phyloP scores from a whole-genome alignment of 257 asterid genomes.

The Ligustrum vulgare region DNA sequence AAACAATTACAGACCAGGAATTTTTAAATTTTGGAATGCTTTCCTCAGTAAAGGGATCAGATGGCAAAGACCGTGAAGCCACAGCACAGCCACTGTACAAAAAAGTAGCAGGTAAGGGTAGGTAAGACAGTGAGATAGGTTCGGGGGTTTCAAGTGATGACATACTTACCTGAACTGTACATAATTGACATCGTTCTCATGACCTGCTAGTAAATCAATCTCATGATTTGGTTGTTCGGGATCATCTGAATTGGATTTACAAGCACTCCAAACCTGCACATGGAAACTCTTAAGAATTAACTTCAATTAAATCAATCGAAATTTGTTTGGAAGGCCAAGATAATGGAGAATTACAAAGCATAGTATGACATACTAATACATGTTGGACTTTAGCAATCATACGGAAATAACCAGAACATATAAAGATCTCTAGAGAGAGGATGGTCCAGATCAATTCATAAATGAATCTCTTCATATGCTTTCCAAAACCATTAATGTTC shows the following conservation, averaged over 20 bases:
- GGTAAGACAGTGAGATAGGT: slow-evolving; percentile 32
- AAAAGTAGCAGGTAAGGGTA: slow-evolving; percentile 33
- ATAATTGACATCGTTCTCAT: slow-evolving; percentile 93
- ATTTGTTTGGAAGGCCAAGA: slow-evolving; percentile 20
- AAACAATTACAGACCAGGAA: slow-evolving; percentile 62
- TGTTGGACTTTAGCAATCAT: slow-evolving; percentile 7
- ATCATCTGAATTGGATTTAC: slow-evolving; percentile 64
- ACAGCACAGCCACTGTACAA: slow-evolving; percentile 91
- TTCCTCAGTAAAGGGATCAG: slow-evolving; percentile 69
- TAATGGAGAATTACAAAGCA: slow-evolving; percentile 16
- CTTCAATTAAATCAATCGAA: slow-evolving; percentile 20
- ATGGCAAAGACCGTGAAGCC: slow-evolving; percentile 64
- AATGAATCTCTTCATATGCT: not conserved
- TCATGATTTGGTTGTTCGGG: slow-evolving; percentile 81
- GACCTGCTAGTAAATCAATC: slow-evolving; percentile 88
- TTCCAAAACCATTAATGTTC: slow-evolving; percentile 18
- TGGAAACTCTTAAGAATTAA: slow-evolving; percentile 7
- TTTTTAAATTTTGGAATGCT: slow-evolving; percentile 73
- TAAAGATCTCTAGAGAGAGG: not conserved
- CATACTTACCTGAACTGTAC: slow-evolving; percentile 88
- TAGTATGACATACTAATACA: not conserved
- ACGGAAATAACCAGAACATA: slow-evolving; percentile 13
- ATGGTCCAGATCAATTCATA: not conserved
- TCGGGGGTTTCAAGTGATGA: slow-evolving; percentile 20
- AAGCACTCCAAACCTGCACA: slow-evolving; percentile 88